A percentile compares a stretch with the other conserved stretches of the same genome.
phyloP scores from a whole-genome alignment of 176 grass and related monocot species.

The Neostapfia colusana region DNA sequence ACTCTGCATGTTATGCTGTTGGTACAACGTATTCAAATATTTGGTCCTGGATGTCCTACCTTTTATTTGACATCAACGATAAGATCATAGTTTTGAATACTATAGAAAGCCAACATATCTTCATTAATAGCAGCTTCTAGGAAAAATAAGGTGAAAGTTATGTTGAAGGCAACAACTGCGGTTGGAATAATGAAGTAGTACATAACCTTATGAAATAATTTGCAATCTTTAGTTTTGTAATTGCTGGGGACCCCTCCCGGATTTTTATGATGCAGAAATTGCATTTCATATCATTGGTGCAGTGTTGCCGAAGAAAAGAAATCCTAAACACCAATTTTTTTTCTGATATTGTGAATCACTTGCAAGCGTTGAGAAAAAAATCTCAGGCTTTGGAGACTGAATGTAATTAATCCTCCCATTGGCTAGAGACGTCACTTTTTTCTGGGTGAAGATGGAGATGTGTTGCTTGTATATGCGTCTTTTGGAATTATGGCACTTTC shows the following conservation, averaged over 20 bases:
- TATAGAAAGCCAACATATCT: neutral
- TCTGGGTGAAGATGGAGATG: neutral
- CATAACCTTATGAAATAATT: constrained; percentile 25
- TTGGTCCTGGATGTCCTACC: neutral
- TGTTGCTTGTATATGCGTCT: constrained; percentile 5
- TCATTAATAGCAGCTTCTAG: neutral
- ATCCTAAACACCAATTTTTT: neutral
- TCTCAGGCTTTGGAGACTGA: constrained; percentile 20
- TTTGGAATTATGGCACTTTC: constrained; percentile 11
- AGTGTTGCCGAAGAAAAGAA: constrained; percentile 13
- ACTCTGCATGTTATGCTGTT: constrained; percentile 17
- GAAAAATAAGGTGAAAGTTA: constrained; percentile 5
- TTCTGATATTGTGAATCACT: constrained; percentile 15
- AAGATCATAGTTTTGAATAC: constrained; percentile 2
- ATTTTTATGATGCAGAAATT: neutral
- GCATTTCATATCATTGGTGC: neutral
- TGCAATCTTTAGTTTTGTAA: neutral
- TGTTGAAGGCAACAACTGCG: neutral
- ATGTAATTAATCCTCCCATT: constrained; percentile 18
- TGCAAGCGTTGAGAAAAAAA: neutral
- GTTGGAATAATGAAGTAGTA: neutral
- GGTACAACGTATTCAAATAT: neutral
- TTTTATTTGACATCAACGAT: neutral
- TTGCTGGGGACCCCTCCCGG: constrained; percentile 6
- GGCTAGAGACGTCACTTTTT: constrained; percentile 7